These are phyloP conservation scores for Corchorus capsularis DNA, from an alignment of 345 rosid genomes.

Conservation along the genomic window DNA sequence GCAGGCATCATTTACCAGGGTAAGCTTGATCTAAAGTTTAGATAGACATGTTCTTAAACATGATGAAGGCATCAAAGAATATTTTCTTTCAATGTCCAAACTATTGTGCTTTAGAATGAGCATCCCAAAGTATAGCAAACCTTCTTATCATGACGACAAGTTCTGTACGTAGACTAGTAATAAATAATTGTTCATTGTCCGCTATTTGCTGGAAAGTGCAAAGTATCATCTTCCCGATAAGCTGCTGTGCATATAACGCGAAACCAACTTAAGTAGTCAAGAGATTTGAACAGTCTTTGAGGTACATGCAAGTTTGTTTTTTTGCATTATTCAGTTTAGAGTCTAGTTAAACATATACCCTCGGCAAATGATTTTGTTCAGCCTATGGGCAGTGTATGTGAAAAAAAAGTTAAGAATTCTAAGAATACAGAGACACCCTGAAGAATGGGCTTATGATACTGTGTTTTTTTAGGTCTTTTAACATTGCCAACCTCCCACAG, in stretches of 20 bases:
- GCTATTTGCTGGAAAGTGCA: background rate
- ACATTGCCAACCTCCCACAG: too few relatives aligned
- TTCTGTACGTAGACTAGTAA: background rate
- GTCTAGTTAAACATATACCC: background rate
- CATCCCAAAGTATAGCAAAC: background rate
- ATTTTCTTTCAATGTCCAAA: background rate
- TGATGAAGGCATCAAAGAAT: background rate
- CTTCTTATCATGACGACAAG: background rate
- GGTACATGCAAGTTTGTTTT: background rate
- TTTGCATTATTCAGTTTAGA: background rate
- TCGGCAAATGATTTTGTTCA: background rate
- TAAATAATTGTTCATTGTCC: background rate
- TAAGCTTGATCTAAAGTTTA: conserved; percentile 10
- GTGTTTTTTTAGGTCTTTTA: too few relatives aligned
- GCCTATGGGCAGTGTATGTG: background rate
- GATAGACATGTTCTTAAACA: background rate
- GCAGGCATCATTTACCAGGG: conserved; percentile 2
- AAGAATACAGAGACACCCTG: too few relatives aligned
- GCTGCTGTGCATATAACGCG: background rate
- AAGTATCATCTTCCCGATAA: background rate
- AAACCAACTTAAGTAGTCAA: background rate
- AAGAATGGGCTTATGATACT: too few relatives aligned
- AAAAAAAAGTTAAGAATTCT: too few relatives aligned
- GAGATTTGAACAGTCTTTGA: background rate
- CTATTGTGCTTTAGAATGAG: background rate